Evolutionary conservation across 1,284 basidiomycete genomes (phyloP).

Genomic region (Takashimella tepidaria): DNA sequence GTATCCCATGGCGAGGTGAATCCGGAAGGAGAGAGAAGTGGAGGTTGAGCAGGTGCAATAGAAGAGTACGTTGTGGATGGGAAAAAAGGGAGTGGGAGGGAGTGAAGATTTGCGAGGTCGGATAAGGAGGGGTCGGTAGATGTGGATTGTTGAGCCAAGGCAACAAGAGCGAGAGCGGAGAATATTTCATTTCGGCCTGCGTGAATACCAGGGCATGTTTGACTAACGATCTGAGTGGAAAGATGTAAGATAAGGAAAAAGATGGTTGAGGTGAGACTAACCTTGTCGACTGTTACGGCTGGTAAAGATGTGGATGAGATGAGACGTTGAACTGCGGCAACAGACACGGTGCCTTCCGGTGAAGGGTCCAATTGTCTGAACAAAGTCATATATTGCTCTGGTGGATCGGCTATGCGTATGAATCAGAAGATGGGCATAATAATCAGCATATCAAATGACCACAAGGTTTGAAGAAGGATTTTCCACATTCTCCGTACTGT

Average conservation of each 20-base stretch:
- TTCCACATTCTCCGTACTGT: neutral
- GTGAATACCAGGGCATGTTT: neutral
- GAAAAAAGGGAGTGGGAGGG: constrained; percentile 65
- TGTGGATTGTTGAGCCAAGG: constrained; percentile 57
- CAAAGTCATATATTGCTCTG: constrained; percentile 66
- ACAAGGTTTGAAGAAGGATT: too few species aligned
- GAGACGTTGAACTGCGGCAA: constrained; percentile 72
- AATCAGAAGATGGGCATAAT: too few species aligned
- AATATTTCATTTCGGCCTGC: constrained; percentile 61
- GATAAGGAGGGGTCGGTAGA: constrained; percentile 57
- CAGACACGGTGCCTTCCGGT: constrained; percentile 66
- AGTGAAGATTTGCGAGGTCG: constrained; percentile 57
- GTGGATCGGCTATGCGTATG: constrained; percentile 69
- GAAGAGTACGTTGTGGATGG: constrained; percentile 47
- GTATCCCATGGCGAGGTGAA: constrained; percentile 40
- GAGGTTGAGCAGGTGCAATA: too few species aligned
- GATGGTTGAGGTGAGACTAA: constrained; percentile 59
- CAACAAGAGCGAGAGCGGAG: constrained; percentile 76
- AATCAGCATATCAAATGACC: too few species aligned
- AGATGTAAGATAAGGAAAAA: constrained; percentile 25
- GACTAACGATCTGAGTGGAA: neutral
- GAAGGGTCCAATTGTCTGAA: constrained; percentile 65
- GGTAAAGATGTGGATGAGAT: constrained; percentile 68
- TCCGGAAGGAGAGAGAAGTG: neutral
- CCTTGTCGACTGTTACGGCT: constrained; percentile 73